These are phyloP conservation scores for Daedaleopsis sinensis DNA, from an alignment of 768 basidiomycete species.

Conservation along the genomic window DNA sequence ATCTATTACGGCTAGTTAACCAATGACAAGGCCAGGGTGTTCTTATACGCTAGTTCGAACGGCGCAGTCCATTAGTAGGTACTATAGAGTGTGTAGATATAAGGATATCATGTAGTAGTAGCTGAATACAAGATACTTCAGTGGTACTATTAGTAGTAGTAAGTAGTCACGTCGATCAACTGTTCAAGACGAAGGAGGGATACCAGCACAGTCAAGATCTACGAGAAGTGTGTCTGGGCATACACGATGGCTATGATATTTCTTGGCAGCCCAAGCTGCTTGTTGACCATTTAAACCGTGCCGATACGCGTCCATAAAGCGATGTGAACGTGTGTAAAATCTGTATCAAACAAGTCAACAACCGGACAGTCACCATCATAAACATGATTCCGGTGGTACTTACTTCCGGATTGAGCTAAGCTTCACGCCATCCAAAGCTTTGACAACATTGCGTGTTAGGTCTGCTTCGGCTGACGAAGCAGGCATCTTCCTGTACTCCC, in stretches of 20 bases:
- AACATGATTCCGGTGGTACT: background rate
- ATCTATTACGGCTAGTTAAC: background rate
- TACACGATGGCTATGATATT: conserved; percentile 9
- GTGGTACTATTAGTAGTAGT: background rate
- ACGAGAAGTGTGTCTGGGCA: background rate
- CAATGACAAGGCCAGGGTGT: background rate
- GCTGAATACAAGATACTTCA: too few relatives aligned
- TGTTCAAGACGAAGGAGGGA: too few relatives aligned
- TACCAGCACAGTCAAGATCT: background rate
- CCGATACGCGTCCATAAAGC: conserved; percentile 6
- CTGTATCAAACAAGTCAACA: background rate
- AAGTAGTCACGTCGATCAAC: background rate
- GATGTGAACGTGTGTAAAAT: background rate
- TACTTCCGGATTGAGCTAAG: conserved; percentile 32
- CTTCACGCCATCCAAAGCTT: conserved; percentile 32
- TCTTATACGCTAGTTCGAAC: too few relatives aligned
- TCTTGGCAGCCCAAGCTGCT: conserved; percentile 10
- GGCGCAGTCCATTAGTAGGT: too few relatives aligned
- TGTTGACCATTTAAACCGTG: background rate
- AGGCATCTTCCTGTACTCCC: conserved; percentile 30
- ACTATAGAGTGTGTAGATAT: too few relatives aligned
- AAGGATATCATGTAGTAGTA: too few relatives aligned
- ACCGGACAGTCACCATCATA: too few relatives aligned
- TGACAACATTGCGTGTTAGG: conserved; percentile 35
- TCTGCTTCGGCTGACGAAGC: conserved; percentile 35